Conservation (phyloP, 139 green algal genomes). For the Coccomyxa sp. region DNA sequence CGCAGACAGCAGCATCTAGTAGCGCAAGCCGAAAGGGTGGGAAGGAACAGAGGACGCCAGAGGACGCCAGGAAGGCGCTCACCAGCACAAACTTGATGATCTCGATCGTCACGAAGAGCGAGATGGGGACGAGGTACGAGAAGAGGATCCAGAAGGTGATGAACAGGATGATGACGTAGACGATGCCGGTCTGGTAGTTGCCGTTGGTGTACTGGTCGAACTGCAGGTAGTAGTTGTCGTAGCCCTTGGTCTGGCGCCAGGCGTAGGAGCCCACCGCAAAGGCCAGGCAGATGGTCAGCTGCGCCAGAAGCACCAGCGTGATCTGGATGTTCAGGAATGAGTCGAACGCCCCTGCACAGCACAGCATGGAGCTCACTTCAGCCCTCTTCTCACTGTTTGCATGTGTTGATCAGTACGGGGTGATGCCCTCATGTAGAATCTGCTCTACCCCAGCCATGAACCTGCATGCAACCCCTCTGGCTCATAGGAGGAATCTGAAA, state of each 20-base stretch:
- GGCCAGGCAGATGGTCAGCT: conserved; percentile 48
- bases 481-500: conserved; percentile 3
- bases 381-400: neutral
- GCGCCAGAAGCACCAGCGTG: conserved; percentile 46
- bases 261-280: conserved; percentile 35
- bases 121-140: conserved; percentile 96
- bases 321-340: conserved; percentile 67
- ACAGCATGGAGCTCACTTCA: neutral
- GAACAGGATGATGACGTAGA: conserved; percentile 5
- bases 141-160: conserved; percentile 59
- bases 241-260: conserved; percentile 41
- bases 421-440: neutral
- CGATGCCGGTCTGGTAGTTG: conserved; percentile 11
- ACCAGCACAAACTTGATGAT: conserved; percentile 85
- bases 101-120: conserved; percentile 96
- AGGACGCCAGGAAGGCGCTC: no score
- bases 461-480: neutral
- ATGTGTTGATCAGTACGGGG: neutral
- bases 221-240: conserved; percentile 37
- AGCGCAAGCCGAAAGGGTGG: no score
- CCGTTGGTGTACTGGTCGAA: conserved; percentile 6
- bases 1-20: no score
- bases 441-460: neutral
- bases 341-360: conserved; percentile 46
- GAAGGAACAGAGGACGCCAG: no score